Percentiles rank a stretch among this genome's conserved stretches.
phyloP scores from a whole-genome alignment of 2,329 filamentous ascomycete species.

The Tolypocladium guangdongense region DNA sequence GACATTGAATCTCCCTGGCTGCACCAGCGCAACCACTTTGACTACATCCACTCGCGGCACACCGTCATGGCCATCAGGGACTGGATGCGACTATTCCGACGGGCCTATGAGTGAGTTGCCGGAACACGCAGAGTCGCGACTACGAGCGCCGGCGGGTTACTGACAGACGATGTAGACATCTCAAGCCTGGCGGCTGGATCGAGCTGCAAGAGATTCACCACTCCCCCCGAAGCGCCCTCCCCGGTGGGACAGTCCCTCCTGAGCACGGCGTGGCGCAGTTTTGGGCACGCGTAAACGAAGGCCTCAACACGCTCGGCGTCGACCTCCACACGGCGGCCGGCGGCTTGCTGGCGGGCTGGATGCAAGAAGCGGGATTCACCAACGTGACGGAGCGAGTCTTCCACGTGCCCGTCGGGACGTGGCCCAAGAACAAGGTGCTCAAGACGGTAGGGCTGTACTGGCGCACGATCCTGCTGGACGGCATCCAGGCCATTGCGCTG shows the following conservation, averaged over 20 bases:
- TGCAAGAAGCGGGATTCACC: constrained; percentile 39
- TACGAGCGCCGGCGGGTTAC: background rate
- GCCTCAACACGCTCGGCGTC: constrained; percentile 32
- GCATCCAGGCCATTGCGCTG: constrained; percentile 38
- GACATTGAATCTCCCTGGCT: constrained; percentile 48
- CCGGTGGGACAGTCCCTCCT: constrained; percentile 23
- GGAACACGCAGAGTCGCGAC: background rate
- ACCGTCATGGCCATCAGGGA: constrained; percentile 45
- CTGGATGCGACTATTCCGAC: constrained; percentile 38
- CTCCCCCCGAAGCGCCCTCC: constrained; percentile 31
- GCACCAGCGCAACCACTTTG: constrained; percentile 41
- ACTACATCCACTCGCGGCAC: constrained; percentile 50
- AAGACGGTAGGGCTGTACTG: constrained; percentile 42
- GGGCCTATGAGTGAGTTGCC: constrained; percentile 32
- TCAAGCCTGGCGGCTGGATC: constrained; percentile 44
- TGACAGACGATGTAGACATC: constrained; percentile 23
- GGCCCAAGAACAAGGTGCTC: constrained; percentile 39
- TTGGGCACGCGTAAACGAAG: constrained; percentile 34
- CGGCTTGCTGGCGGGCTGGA: constrained; percentile 28
- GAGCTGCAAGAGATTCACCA: constrained; percentile 45
- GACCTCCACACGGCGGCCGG: constrained; percentile 32
- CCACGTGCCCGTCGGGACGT: constrained; percentile 42
- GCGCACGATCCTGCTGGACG: constrained; percentile 38
- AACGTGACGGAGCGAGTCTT: constrained; percentile 39
- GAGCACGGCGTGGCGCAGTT: constrained; percentile 33